Evolutionary conservation across 352 stramenopile genomes (phyloP).

Genomic region (Pythium oligandrum): DNA sequence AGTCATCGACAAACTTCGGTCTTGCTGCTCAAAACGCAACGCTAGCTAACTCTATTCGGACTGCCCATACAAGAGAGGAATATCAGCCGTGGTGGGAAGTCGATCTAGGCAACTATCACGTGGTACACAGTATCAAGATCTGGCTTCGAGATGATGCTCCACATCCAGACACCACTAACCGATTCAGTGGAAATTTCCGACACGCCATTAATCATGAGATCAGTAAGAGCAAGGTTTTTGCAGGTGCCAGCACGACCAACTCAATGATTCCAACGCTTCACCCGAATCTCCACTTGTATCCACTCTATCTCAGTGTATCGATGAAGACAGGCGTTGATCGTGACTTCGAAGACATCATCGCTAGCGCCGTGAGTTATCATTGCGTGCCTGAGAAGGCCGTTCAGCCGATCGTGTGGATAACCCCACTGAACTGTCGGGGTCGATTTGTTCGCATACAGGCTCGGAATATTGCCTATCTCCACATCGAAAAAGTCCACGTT

Average conservation of each 20-base stretch:
- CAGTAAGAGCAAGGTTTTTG: too few species aligned
- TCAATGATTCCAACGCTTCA: constrained; percentile 3
- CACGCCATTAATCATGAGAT: too few species aligned
- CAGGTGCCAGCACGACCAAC: too few species aligned
- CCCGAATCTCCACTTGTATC: constrained; percentile 27
- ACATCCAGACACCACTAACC: too few species aligned
- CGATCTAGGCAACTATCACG: constrained; percentile 26
- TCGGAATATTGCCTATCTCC: constrained; percentile 33
- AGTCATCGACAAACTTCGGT: constrained; percentile 27
- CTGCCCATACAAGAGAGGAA: constrained; percentile 24
- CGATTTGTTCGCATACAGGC: constrained; percentile 60
- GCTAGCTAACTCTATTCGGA: constrained; percentile 7
- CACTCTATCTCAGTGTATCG: constrained; percentile 47
- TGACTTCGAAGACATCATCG: constrained; percentile 54
- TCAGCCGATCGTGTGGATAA: constrained; percentile 35
- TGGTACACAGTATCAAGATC: constrained; percentile 25
- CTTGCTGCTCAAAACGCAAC: constrained; percentile 18
- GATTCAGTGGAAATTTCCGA: too few species aligned
- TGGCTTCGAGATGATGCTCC: constrained; percentile 19
- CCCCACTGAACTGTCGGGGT: constrained; percentile 44
- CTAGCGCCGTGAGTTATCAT: constrained; percentile 38
- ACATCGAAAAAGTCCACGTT: constrained; percentile 59
- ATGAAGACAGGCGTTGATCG: constrained; percentile 61
- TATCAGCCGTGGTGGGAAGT: constrained; percentile 29
- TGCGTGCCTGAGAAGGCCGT: constrained; percentile 23